Evolutionary conservation across 2,329 filamentous ascomycete species (phyloP), one percentile per base, ranked within the genome.

Genomic region (Fusarium poae): DNA sequence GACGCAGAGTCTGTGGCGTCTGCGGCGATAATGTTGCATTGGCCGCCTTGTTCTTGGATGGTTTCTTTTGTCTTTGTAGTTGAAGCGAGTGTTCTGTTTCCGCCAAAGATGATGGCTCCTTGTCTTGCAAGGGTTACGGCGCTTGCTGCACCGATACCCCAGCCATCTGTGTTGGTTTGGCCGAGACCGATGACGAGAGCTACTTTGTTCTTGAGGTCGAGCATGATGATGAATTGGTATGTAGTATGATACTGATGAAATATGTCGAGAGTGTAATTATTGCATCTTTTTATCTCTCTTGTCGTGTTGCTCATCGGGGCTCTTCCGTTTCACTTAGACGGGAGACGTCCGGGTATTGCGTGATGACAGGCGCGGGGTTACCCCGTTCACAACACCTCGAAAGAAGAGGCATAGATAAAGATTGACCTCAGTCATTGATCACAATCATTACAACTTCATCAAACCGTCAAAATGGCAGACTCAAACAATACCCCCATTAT

Each of bases 1-100:
- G 85, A 84, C 0, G 76, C 72, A 0, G 83, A 81, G 8, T 83
- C 82, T 0, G 86, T 89, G 3, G 87, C 86, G 68, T 89, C 79
- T 16, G 80, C 79, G 8, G 75, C 79, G 72, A 86, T 76, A 6
- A 84, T 72, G 13, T 80, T 74, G 62, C 80, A 82, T 10, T 64
- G 60, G 3, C 78, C 77, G 2, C 75, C 77, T 4, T 76, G 71
- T 1, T 68, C 62, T 11, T 79, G 70, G 25, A 83, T 81, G 12
- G 80, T 77, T 18, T 80, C 66, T 56, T 77, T 77, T 2, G 82
- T 81, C n/a, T 77, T 77, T 16, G 74, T 60, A 1, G 83, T 78
- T 4, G 82, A 78, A 23, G 77, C 64, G 20, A 83, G 43, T 4
- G 81, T 81, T 30, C 83, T 74, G 69, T 86, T 84, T 25, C 84